These are phyloP conservation scores for Camillea tinctor DNA, from an alignment of 2,329 filamentous ascomycete genomes.

Conservation along the genomic window DNA sequence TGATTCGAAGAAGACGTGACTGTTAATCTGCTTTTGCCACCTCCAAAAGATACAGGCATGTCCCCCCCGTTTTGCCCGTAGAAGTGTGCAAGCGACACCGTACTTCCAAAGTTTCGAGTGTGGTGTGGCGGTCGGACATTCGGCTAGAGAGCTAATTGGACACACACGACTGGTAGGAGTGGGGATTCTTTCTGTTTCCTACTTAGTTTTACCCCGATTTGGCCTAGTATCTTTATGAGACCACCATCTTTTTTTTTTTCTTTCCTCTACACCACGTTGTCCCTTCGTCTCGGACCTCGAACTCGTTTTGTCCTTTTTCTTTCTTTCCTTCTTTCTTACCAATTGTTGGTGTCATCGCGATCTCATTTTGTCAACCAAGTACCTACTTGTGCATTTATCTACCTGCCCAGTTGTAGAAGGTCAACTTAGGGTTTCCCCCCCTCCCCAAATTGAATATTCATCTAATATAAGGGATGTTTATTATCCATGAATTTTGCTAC, in stretches of 20 bases:
- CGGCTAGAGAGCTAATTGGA: not conserved
- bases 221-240: constrained; percentile 1
- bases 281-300: constrained; percentile 1
- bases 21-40: constrained; percentile 15
- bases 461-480: not conserved
- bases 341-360: constrained; percentile 8
- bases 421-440: no score
- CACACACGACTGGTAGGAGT: no score
- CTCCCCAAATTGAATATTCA: no score
- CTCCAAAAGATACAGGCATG: constrained; percentile 5
- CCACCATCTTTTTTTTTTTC: constrained; percentile 11
- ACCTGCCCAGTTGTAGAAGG: no score
- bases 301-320: not conserved
- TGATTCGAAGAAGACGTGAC: constrained; percentile 17
- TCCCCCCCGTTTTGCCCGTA: not conserved
- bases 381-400: not conserved
- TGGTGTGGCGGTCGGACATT: not conserved
- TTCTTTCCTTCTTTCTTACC: not conserved
- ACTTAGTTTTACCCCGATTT: not conserved
- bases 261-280: not conserved
- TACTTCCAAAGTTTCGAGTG: not conserved
- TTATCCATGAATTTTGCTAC: not conserved
- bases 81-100: not conserved
- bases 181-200: not conserved
- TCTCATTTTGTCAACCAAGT: constrained; percentile 1